These are phyloP conservation scores for Rubroshorea leprosula DNA, from an alignment of 345 rosid genomes.

Conservation along the genomic window DNA sequence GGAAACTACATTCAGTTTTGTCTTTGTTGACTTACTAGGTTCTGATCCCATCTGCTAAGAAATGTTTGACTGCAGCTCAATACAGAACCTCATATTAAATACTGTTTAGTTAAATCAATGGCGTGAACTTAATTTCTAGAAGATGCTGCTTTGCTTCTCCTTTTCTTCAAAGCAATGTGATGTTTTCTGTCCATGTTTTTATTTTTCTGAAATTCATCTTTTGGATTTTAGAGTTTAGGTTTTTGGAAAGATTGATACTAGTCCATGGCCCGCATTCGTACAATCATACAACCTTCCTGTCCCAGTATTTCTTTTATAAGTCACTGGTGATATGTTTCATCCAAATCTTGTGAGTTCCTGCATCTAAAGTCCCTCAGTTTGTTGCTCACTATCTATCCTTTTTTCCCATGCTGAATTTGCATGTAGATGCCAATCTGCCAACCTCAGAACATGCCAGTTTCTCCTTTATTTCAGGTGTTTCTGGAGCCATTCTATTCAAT, in stretches of 20 bases:
- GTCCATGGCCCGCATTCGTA: constrained; percentile 97
- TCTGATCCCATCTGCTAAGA: no score
- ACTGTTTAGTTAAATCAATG: background rate
- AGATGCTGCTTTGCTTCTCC: background rate
- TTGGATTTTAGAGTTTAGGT: constrained; percentile 73
- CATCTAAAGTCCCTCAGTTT: background rate
- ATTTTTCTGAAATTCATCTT: constrained; percentile 9
- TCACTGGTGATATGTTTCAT: constrained; percentile 90
- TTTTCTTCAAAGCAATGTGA: no score
- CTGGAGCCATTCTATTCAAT: constrained; percentile 97
- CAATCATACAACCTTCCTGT: constrained; percentile 92
- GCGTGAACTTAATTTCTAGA: background rate
- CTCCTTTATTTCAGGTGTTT: constrained; percentile 98
- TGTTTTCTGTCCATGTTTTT: background rate
- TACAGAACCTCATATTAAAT: no score
- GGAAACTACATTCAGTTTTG: no score
- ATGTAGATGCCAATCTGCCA: constrained; percentile 27
- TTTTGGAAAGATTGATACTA: constrained; percentile 83
- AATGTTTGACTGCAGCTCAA: no score
- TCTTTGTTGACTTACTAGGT: no score
- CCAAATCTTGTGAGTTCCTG: constrained; percentile 85
- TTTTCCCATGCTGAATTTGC: constrained; percentile 5
- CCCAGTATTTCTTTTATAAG: constrained; percentile 95
- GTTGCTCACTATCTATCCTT: constrained; percentile 1
- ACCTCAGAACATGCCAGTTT: constrained; percentile 55